Percentiles rank a stretch among this genome's conserved stretches.
phyloP scores from a whole-genome alignment of 2,329 filamentous ascomycete species.

The Blumeria graminis region DNA sequence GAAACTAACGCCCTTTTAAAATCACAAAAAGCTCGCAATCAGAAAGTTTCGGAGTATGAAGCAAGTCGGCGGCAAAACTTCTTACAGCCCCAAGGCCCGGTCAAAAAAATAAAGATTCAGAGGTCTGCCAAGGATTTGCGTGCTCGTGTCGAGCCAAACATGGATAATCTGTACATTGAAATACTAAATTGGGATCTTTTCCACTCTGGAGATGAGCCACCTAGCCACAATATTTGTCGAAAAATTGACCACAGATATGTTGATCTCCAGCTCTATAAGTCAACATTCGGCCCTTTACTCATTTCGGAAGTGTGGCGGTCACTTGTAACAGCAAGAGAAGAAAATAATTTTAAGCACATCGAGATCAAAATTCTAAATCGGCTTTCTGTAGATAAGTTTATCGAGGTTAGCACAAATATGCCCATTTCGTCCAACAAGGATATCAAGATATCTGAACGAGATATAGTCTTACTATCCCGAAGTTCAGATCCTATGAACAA shows the following conservation, averaged over 20 bases:
- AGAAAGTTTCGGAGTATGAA: constrained; percentile 19
- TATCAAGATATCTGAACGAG: constrained; percentile 52
- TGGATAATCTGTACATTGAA: constrained; percentile 60
- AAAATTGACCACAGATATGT: constrained; percentile 56
- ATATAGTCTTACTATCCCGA: constrained; percentile 69
- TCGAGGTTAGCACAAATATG: constrained; percentile 75
- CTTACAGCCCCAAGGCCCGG: constrained; percentile 35
- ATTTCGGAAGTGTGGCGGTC: constrained; percentile 90
- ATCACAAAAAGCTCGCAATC: constrained; percentile 18
- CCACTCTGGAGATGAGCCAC: constrained; percentile 65
- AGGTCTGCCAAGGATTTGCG: constrained; percentile 84
- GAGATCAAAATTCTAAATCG: constrained; percentile 74
- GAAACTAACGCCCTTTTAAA: constrained; percentile 22
- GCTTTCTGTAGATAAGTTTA: constrained; percentile 73
- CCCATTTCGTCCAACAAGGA: constrained; percentile 46
- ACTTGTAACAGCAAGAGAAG: constrained; percentile 74
- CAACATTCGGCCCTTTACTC: constrained; percentile 73
- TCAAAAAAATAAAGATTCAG: constrained; percentile 60
- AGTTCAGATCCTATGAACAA: constrained; percentile 44
- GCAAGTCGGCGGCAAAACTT: constrained; percentile 23
- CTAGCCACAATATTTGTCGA: constrained; percentile 47
- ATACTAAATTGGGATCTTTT: constrained; percentile 94
- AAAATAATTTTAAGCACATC: constrained; percentile 56
- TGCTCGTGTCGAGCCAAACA: constrained; percentile 70
- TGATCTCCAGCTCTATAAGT: constrained; percentile 57